Percentiles rank a stretch among this genome's conserved stretches.
phyloP scores from a whole-genome alignment of 1,284 basidiomycete species.

The Violaceomyces palustris region DNA sequence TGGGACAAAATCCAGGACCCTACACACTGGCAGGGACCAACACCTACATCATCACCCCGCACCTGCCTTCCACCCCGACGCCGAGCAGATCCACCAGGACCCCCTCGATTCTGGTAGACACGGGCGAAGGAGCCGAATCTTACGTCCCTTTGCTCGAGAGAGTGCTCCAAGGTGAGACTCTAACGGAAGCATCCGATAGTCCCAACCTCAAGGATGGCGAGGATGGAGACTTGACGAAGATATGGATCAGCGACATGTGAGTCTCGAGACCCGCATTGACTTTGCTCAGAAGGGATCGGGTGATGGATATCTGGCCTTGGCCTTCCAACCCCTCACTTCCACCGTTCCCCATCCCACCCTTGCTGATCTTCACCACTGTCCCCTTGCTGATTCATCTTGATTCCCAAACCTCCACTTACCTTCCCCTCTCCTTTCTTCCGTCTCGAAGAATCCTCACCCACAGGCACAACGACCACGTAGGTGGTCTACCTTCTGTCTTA shows the following conservation, averaged over 20 bases:
- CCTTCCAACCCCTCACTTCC: not conserved
- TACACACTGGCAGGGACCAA: conserved; percentile 88
- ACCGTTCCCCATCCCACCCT: not conserved
- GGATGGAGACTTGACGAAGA: conserved; percentile 17
- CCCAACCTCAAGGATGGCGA: conserved; percentile 21
- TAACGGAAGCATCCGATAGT: too few species aligned
- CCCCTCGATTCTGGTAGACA: conserved; percentile 70
- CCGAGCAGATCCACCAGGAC: conserved; percentile 58
- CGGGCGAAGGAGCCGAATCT: conserved; percentile 70
- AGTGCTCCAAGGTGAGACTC: conserved; percentile 57
- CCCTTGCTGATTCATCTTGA: too few species aligned
- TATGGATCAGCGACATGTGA: conserved; percentile 35
- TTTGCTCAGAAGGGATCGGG: not conserved
- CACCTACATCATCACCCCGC: conserved; percentile 73
- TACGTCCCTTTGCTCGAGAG: conserved; percentile 67
- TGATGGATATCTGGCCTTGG: too few species aligned
- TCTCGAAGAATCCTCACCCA: conserved; percentile 78
- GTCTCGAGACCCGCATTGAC: too few species aligned
- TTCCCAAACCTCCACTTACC: not conserved
- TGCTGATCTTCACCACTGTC: too few species aligned
- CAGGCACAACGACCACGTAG: conserved; percentile 80
- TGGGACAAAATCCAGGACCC: conserved; percentile 76
- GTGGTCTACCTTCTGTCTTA: conserved; percentile 71
- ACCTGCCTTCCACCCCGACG: conserved; percentile 34
- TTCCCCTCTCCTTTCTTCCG: not conserved